phyloP scores from a whole-genome alignment of 2,329 filamentous ascomycete genomes.

The Diaporthe sp. region DNA sequence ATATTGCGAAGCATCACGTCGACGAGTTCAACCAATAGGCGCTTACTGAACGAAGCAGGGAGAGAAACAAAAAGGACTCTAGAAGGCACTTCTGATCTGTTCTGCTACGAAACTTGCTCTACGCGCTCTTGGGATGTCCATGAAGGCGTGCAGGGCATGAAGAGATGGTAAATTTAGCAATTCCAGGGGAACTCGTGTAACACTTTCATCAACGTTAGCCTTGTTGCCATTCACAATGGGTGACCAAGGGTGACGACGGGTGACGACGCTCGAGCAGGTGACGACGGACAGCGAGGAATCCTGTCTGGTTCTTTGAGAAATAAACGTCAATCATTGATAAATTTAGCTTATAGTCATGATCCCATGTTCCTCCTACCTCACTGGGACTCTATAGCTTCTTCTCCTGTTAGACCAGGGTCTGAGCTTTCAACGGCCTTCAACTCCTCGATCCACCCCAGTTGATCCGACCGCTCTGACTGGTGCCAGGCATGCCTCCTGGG shows the following conservation, averaged over 20 bases:
- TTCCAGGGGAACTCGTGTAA: too few species aligned
- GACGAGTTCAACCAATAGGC: too few species aligned
- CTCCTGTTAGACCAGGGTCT: neutral
- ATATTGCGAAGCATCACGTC: neutral
- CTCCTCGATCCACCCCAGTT: neutral
- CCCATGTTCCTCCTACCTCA: neutral
- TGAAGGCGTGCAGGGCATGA: too few species aligned
- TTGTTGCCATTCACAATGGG: too few species aligned
- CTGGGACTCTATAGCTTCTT: neutral
- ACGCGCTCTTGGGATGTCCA: neutral
- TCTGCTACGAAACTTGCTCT: neutral
- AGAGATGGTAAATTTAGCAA: too few species aligned
- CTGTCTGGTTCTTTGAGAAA: neutral
- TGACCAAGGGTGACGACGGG: too few species aligned
- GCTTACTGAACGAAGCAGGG: too few species aligned
- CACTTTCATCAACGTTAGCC: too few species aligned
- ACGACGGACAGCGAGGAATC: neutral
- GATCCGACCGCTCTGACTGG: neutral
- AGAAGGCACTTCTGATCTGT: too few species aligned
- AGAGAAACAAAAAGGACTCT: too few species aligned
- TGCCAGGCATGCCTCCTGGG: constrained; percentile 4
- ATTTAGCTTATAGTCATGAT: neutral
- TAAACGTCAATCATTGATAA: too few species aligned
- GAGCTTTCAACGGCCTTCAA: neutral
- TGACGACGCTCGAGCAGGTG: too few species aligned